These are phyloP conservation scores for Alternaria rosae DNA, from an alignment of 2,329 filamentous ascomycete genomes.

Conservation along the genomic window DNA sequence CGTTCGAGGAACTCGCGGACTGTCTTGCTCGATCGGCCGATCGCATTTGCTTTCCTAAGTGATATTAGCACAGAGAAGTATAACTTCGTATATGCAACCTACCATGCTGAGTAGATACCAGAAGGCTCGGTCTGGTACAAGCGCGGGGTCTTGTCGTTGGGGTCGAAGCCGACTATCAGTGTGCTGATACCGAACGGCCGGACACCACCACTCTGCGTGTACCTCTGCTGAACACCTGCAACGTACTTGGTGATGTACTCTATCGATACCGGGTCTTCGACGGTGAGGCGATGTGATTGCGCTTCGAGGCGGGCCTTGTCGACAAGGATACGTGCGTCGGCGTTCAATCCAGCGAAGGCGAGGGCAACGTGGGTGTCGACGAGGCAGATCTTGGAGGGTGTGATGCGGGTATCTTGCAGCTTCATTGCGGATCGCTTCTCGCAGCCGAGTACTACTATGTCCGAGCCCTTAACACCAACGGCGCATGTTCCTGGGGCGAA, in stretches of 20 bases:
- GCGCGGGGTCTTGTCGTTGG: conserved; percentile 84
- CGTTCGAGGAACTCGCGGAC: conserved; percentile 98
- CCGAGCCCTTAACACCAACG: conserved; percentile 92
- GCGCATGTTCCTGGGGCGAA: conserved; percentile 82
- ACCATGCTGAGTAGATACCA: conserved; percentile 99
- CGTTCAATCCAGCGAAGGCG: conserved; percentile 95
- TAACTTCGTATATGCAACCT: conserved; percentile 46
- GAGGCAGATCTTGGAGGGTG: conserved; percentile 96
- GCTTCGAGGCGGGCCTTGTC: conserved; percentile 98
- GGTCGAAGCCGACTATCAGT: conserved; percentile 97
- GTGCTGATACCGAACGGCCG: conserved; percentile 99
- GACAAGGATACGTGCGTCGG: conserved; percentile 95
- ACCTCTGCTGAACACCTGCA: conserved; percentile 96
- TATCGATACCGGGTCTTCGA: conserved; percentile 96
- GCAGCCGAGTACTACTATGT: conserved; percentile 95
- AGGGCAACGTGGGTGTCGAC: conserved; percentile 96
- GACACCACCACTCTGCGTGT: conserved; percentile 98
- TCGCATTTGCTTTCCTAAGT: conserved; percentile 96
- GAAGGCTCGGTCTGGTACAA: conserved; percentile 99
- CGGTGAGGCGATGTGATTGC: conserved; percentile 94
- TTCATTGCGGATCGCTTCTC: conserved; percentile 99
- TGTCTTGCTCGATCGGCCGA: conserved; percentile 97
- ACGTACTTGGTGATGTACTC: conserved; percentile 99
- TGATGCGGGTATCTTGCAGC: conserved; percentile 98
- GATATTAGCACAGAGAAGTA: conserved; percentile 16